These are phyloP conservation scores for Agaricus sinodeliciosus DNA, from an alignment of 768 basidiomycete genomes.

Conservation along the genomic window DNA sequence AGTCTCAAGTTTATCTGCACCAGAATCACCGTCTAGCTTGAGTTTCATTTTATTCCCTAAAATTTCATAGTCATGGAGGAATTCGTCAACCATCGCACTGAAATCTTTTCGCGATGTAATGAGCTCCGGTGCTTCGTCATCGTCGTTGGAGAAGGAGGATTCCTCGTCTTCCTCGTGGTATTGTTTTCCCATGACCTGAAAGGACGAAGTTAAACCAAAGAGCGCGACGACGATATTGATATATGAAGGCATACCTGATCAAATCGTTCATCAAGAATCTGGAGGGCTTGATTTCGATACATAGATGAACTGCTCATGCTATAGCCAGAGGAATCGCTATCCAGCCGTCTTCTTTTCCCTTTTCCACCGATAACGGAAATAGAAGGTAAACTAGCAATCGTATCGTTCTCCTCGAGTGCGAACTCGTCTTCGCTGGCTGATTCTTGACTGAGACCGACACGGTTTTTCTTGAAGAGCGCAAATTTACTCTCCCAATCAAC, in stretches of 20 bases:
- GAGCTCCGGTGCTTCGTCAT: slow-evolving; percentile 63
- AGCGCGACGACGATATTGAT: not conserved
- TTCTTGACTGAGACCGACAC: slow-evolving; percentile 34
- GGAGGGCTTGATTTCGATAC: slow-evolving; percentile 85
- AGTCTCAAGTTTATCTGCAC: slow-evolving; percentile 73
- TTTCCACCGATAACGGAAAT: slow-evolving; percentile 79
- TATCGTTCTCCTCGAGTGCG: slow-evolving; percentile 72
- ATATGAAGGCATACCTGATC: slow-evolving; percentile 60
- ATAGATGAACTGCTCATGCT: slow-evolving; percentile 97
- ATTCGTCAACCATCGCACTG: slow-evolving; percentile 86
- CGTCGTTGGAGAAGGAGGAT: slow-evolving; percentile 20
- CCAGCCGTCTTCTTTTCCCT: slow-evolving; percentile 61
- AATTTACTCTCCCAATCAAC: slow-evolving; percentile 75
- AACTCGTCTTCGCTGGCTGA: slow-evolving; percentile 44
- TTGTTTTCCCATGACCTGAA: slow-evolving; percentile 71
- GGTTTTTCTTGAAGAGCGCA: slow-evolving; percentile 67
- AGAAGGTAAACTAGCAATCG: slow-evolving; percentile 63
- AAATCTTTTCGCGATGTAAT: slow-evolving; percentile 86
- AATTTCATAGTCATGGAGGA: slow-evolving; percentile 87
- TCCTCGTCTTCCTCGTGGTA: slow-evolving; percentile 57
- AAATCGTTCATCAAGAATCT: slow-evolving; percentile 88
- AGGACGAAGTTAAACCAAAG: not conserved
- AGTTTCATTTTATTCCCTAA: slow-evolving; percentile 82
- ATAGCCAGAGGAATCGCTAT: slow-evolving; percentile 88
- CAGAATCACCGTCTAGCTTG: slow-evolving; percentile 65